These are phyloP conservation scores for Solioccasus polychromus DNA, from an alignment of 768 basidiomycete species.

Conservation along the genomic window DNA sequence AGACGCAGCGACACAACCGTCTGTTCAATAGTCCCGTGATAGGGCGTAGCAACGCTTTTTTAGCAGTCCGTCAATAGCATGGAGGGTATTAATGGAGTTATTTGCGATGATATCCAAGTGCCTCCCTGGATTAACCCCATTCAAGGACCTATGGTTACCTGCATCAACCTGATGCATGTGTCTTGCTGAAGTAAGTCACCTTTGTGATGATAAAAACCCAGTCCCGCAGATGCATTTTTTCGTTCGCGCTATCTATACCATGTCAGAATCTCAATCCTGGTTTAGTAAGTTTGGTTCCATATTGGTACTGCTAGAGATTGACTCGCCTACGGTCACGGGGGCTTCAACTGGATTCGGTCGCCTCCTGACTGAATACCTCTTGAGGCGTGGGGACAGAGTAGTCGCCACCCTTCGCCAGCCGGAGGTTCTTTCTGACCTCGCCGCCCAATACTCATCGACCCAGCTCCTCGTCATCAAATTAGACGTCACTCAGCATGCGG, in stretches of 20 bases:
- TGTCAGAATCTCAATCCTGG: slow-evolving; percentile 17
- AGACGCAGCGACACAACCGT: too few species aligned
- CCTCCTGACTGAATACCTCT: slow-evolving; percentile 29
- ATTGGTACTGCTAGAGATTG: not conserved
- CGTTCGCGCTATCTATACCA: not conserved
- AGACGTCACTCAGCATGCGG: slow-evolving; percentile 19
- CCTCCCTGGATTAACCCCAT: too few species aligned
- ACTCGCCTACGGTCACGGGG: slow-evolving; percentile 35
- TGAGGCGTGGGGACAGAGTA: slow-evolving; percentile 35
- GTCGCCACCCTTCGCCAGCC: slow-evolving; percentile 46
- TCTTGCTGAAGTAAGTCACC: too few species aligned
- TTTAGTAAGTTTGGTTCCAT: slow-evolving; percentile 8
- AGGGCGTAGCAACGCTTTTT: too few species aligned
- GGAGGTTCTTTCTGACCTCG: slow-evolving; percentile 29
- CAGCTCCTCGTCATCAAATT: slow-evolving; percentile 18
- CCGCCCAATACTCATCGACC: slow-evolving; percentile 21
- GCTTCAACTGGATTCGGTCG: slow-evolving; percentile 40
- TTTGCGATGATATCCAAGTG: too few species aligned
- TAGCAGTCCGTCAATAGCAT: too few species aligned
- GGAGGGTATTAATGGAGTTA: too few species aligned
- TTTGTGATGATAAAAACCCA: too few species aligned
- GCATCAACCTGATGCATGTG: too few species aligned
- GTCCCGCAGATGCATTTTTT: not conserved
- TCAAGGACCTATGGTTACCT: too few species aligned
- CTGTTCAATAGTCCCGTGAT: too few species aligned